phyloP scores from a whole-genome alignment of 129 eudicot species.

The Lactuca sativa region DNA sequence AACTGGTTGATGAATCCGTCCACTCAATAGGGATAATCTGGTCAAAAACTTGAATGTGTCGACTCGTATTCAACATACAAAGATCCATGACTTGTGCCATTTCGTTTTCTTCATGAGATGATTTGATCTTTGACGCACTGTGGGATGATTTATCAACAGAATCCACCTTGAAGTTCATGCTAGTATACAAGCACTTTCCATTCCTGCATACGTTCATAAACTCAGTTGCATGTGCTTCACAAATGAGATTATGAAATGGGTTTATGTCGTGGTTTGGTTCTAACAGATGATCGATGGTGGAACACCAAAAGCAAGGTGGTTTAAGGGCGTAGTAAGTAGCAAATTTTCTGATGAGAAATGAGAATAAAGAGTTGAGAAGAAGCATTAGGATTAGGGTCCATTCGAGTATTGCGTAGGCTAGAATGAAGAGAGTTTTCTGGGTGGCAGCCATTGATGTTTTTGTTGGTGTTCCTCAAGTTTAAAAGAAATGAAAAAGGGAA shows the following conservation, averaged over 20 bases:
- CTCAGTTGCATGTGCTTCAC: constrained; percentile 46
- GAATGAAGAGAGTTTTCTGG: constrained; percentile 36
- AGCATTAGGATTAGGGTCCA: constrained; percentile 54
- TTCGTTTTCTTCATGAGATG: constrained; percentile 8
- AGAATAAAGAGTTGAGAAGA: constrained; percentile 45
- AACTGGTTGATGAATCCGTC: constrained; percentile 38
- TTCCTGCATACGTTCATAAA: constrained; percentile 4
- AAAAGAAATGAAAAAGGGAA: constrained; percentile 21
- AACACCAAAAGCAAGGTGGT: constrained; percentile 53
- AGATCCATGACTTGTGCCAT: constrained; percentile 9
- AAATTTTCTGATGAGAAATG: constrained; percentile 43
- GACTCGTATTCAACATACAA: constrained; percentile 34
- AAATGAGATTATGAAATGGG: constrained; percentile 33
- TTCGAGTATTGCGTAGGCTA: constrained; percentile 45
- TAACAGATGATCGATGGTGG: constrained; percentile 43
- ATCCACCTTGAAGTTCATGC: constrained; percentile 7
- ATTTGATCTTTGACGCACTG: constrained; percentile 4
- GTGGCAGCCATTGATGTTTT: constrained; percentile 33
- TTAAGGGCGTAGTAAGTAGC: constrained; percentile 40
- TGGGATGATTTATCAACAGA: constrained; percentile 5
- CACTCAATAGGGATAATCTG: constrained; percentile 39
- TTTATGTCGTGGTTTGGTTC: constrained; percentile 34
- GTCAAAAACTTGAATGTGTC: constrained; percentile 37
- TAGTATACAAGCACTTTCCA: constrained; percentile 26
- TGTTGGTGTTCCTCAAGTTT: constrained; percentile 32